A percentile compares a stretch with the other conserved stretches of the same genome.
These are phyloP conservation scores for Roridomyces roridus DNA, from an alignment of 768 basidiomycete species.

Conservation along the genomic window DNA sequence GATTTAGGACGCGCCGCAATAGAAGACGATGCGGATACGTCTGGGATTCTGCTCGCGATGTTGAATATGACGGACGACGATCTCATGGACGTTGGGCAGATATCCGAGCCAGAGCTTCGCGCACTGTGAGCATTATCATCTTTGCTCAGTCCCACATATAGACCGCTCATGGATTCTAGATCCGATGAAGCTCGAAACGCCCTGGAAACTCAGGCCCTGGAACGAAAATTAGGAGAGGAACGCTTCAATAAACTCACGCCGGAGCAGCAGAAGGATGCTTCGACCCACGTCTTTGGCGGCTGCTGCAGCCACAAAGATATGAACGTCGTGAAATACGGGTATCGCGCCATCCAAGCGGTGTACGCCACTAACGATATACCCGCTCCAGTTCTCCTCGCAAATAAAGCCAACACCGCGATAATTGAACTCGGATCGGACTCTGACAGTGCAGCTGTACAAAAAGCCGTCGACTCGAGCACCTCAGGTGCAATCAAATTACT, in stretches of 20 bases:
- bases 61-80: background rate
- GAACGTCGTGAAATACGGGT: slow-evolving; percentile 33
- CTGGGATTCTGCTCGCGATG: background rate
- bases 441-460: slow-evolving; percentile 16
- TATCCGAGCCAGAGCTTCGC: background rate
- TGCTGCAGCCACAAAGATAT: slow-evolving; percentile 40
- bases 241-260: background rate
- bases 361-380: slow-evolving; percentile 18
- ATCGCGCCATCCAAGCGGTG: slow-evolving; percentile 13
- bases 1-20: slow-evolving; percentile 10
- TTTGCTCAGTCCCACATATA: background rate
- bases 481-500: slow-evolving; percentile 33
- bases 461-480: slow-evolving; percentile 26
- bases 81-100: background rate
- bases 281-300: slow-evolving; percentile 32
- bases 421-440: slow-evolving; percentile 13
- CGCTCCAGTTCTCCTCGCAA: slow-evolving; percentile 29
- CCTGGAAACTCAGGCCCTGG: background rate
- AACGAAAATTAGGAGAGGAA: background rate
- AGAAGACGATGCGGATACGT: background rate
- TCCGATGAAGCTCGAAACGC: background rate
- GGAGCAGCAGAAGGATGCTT: background rate
- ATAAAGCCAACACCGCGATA: slow-evolving; percentile 32
- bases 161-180: too few relatives aligned
- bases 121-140: background rate